phyloP scores from a whole-genome alignment of 148 eudicot genomes.

The Persicaria maculosa region DNA sequence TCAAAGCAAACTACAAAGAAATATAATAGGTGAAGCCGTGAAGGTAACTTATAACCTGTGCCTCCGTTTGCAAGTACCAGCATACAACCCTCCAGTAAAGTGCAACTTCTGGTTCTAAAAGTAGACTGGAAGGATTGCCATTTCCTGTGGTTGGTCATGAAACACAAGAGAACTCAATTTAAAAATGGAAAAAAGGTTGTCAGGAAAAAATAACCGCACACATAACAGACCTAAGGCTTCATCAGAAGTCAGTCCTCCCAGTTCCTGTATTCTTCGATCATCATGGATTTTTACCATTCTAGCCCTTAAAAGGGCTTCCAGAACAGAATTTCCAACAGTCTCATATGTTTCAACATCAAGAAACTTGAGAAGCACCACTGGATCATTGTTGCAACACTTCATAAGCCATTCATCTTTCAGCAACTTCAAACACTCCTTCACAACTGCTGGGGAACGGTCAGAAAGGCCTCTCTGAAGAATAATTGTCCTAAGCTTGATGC shows the following conservation, averaged over 20 bases:
- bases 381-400: conserved; percentile 72
- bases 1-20: not conserved
- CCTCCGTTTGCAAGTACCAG: conserved; percentile 61
- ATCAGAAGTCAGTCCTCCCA: conserved; percentile 23
- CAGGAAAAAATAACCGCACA: conserved; percentile 8
- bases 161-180: not conserved
- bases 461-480: conserved; percentile 92
- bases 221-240: conserved; percentile 50
- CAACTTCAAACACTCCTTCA: conserved; percentile 74
- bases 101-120: conserved; percentile 84
- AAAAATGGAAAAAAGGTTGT: not conserved
- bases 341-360: conserved; percentile 99
- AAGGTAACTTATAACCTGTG: conserved; percentile 46
- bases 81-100: conserved; percentile 85
- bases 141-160: conserved; percentile 20
- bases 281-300: conserved; percentile 56
- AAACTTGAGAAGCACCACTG: conserved; percentile 74
- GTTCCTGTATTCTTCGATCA: conserved; percentile 45
- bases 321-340: conserved; percentile 68
- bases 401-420: conserved; percentile 90
- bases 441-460: conserved; percentile 80
- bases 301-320: conserved; percentile 59
- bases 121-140: conserved; percentile 25
- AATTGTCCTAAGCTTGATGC: conserved; percentile 83
- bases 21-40: not conserved